A percentile compares a stretch with the other conserved stretches of the same genome.
phyloP scores from a whole-genome alignment of 148 eudicot genomes.

The Amaranthus palmeri region DNA sequence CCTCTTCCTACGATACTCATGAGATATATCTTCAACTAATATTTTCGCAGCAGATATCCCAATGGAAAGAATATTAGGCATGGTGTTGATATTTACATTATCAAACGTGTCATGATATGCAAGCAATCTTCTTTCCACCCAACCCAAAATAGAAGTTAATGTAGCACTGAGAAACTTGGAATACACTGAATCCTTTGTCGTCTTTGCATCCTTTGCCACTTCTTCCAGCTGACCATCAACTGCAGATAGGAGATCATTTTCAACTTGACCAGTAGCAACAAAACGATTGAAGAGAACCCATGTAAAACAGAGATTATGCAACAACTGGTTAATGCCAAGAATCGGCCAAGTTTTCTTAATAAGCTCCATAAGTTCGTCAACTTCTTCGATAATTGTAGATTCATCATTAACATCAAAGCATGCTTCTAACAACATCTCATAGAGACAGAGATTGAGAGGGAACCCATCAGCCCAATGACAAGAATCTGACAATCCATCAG shows the following conservation, averaged over 20 bases:
- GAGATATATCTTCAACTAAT: constrained; percentile 92
- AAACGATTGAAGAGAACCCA: constrained; percentile 91
- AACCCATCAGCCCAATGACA: constrained; percentile 97
- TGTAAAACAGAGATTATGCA: constrained; percentile 83
- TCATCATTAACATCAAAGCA: constrained; percentile 81
- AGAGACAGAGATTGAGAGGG: constrained; percentile 84
- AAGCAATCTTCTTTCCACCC: constrained; percentile 94
- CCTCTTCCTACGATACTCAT: constrained; percentile 87
- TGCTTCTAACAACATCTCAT: constrained; percentile 78
- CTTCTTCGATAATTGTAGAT: constrained; percentile 71
- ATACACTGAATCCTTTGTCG: constrained; percentile 74
- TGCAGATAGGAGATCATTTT: constrained; percentile 74
- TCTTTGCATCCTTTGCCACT: constrained; percentile 92
- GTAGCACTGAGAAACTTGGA: constrained; percentile 77
- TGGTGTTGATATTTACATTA: constrained; percentile 64
- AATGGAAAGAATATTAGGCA: constrained; percentile 78
- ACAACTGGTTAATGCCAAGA: constrained; percentile 82
- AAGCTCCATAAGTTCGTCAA: constrained; percentile 91
- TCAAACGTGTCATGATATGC: constrained; percentile 98
- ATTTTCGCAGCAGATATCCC: constrained; percentile 90
- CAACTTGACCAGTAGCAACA: constrained; percentile 88
- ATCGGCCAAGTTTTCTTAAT: constrained; percentile 89
- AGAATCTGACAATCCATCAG: constrained; percentile 65
- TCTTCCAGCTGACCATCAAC: constrained; percentile 85
- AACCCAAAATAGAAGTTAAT: constrained; percentile 84